Evolutionary conservation across 83 land plant species (phyloP).

Genomic region (Thuja plicata): DNA sequence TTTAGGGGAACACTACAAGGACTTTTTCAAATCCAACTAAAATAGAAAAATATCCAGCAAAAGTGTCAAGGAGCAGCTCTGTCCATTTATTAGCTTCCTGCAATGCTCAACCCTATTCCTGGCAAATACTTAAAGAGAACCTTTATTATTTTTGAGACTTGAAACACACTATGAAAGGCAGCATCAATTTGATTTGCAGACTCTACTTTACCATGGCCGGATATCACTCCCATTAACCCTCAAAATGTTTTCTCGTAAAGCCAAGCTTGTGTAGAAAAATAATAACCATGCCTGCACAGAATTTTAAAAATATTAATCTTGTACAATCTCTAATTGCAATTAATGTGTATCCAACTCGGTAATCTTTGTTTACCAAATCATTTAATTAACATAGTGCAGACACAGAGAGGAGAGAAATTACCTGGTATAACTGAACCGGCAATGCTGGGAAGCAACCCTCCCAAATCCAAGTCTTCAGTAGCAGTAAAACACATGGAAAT

Average conservation of each 20-base stretch:
- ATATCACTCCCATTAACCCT: constrained; percentile 99
- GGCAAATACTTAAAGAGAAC: background rate
- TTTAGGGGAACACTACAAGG: background rate
- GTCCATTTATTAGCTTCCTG: background rate
- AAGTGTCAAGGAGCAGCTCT: background rate
- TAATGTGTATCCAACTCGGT: background rate
- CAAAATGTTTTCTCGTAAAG: constrained; percentile 91
- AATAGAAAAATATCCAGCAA: background rate
- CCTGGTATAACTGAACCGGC: constrained; percentile 95
- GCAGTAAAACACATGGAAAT: constrained; percentile 71
- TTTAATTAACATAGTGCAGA: background rate
- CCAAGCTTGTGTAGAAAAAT: constrained; percentile 92
- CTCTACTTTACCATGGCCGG: constrained; percentile 83
- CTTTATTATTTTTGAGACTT: background rate
- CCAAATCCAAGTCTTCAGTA: constrained; percentile 74
- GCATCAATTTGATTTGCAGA: background rate
- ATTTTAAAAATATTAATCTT: background rate
- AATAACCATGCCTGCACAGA: constrained; percentile 87
- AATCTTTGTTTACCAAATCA: background rate
- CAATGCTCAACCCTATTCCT: background rate
- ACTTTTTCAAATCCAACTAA: background rate
- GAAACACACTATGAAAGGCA: background rate
- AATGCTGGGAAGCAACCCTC: constrained; percentile 91
- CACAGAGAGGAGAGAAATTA: constrained; percentile 14
- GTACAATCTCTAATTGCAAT: background rate